Evolutionary conservation across 202 grass and related monocot species (phyloP).

Genomic region (Schoenoplectus triqueter): DNA sequence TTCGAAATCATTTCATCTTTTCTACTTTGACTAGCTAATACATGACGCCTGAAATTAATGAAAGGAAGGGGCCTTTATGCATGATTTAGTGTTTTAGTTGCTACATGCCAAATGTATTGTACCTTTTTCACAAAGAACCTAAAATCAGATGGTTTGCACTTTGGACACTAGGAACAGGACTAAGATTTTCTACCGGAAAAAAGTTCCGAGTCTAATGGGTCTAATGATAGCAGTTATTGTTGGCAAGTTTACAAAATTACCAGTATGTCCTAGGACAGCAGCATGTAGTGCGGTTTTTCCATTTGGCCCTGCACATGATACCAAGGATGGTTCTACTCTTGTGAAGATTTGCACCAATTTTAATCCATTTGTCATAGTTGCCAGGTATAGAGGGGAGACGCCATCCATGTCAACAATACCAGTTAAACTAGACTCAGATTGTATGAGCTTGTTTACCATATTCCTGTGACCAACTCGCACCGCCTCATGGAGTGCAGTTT

Average conservation of each 20-base stretch:
- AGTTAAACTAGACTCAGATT: not conserved
- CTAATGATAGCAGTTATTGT: too few relatives aligned
- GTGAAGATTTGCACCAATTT: not conserved
- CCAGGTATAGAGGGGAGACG: conserved; percentile 45
- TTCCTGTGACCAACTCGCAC: not conserved
- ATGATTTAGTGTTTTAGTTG: too few relatives aligned
- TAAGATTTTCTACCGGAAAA: too few relatives aligned
- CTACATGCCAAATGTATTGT: too few relatives aligned
- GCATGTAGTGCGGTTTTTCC: conserved; percentile 47
- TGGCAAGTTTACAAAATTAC: not conserved
- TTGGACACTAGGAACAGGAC: too few relatives aligned
- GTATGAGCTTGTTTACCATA: conserved; percentile 14
- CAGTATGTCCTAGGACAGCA: conserved; percentile 29
- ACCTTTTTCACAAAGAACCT: too few relatives aligned
- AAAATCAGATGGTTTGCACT: too few relatives aligned
- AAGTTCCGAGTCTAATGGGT: too few relatives aligned
- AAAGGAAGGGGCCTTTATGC: too few relatives aligned
- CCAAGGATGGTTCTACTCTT: not conserved
- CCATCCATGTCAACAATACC: not conserved
- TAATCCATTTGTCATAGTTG: not conserved
- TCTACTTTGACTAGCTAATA: too few relatives aligned
- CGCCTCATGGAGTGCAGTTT: conserved; percentile 49
- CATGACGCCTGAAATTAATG: too few relatives aligned
- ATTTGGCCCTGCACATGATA: conserved; percentile 39
- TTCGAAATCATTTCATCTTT: too few relatives aligned